Evolutionary conservation across 2,329 filamentous ascomycete species (phyloP), one percentile per base, ranked within the genome.

Genomic region (Talaromyces pinophilus): DNA sequence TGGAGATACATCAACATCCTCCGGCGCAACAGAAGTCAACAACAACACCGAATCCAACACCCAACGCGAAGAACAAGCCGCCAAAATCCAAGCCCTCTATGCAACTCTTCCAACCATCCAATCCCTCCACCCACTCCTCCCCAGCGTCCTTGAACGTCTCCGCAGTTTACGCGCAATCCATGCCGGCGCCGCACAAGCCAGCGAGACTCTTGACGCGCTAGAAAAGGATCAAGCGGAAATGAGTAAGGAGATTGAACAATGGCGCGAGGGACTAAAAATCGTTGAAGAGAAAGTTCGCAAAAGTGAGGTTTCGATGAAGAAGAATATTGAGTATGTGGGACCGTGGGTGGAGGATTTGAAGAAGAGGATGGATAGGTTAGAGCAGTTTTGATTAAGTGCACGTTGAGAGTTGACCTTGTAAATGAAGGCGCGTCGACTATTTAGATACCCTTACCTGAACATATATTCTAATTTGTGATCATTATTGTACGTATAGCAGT

Each of bases 21-120:
- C 72, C 30, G 70, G 71, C 13, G 70, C 73, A 11, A 74, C 92
- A 86, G 50, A 90, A 88, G 2, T 86, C 89, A 74, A 74, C 61
- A 73, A 74, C 55, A 74, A 74, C 55, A 30, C 35, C 88, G 74
- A 74, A 17, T 82, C 83, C 19, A 81, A 76, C 8, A 76, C 81
- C 3, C 71, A 79, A 1, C 74, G 80, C 4, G 79, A 80, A 8
- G 92, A 96, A 72, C 91, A 96, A 72, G 85, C 88, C 48, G 85
- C 91, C 63, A 97, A 97, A 77, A 91, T 99, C 76, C 95, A 96
- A 70, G 92, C 93, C 1, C 86, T 99, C 5, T 97, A 97, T 78
- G 90, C 91, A 1, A 92, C 92, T 2, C 82, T 99, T 17, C 90
- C 93, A 1, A 95, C 92, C 0, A 95, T 99, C 67, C 93, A 97